Evolutionary conservation across 495 filamentous ascomycete species (phyloP).

Genomic region (Penicillium diatomitis): DNA sequence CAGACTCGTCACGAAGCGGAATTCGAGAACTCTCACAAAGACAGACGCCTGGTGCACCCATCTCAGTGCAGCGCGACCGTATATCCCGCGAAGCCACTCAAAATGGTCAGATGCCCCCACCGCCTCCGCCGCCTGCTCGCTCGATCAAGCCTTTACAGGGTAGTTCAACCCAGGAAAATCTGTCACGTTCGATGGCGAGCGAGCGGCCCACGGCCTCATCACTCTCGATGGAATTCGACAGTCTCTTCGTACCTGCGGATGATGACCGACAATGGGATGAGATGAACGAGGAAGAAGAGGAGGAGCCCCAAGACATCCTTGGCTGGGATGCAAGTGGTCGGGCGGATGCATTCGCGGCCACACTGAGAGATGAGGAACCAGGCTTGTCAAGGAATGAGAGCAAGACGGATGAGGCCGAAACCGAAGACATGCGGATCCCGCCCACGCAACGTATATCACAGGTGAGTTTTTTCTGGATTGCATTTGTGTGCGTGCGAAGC

Average conservation of each 20-base stretch:
- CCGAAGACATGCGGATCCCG: slow-evolving; percentile 35
- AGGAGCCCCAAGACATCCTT: slow-evolving; percentile 64
- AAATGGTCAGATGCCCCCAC: slow-evolving; percentile 24
- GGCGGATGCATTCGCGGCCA: slow-evolving; percentile 28
- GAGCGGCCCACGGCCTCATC: slow-evolving; percentile 42
- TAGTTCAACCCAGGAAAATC: slow-evolving; percentile 20
- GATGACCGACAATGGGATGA: slow-evolving; percentile 78
- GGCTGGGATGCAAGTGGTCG: slow-evolving; percentile 72
- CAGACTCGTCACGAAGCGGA: slow-evolving; percentile 20
- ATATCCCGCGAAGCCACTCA: slow-evolving; percentile 1
- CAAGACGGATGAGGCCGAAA: background rate
- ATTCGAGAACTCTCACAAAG: slow-evolving; percentile 28
- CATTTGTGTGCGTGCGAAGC: too few relatives aligned
- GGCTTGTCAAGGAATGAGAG: slow-evolving; percentile 11
- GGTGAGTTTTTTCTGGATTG: slow-evolving; percentile 15
- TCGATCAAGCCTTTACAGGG: slow-evolving; percentile 30
- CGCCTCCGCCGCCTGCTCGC: slow-evolving; percentile 20
- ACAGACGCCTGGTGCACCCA: slow-evolving; percentile 13
- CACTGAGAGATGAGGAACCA: slow-evolving; percentile 19
- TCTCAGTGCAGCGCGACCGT: slow-evolving; percentile 12
- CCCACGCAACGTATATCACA: slow-evolving; percentile 45
- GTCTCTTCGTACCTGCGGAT: slow-evolving; percentile 68
- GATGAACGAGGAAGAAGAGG: slow-evolving; percentile 61
- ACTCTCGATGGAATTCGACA: slow-evolving; percentile 57
- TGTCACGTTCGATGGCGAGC: slow-evolving; percentile 16